phyloP scores from a whole-genome alignment of 805 yeast genomes.

The Teunomyces kruisii region DNA sequence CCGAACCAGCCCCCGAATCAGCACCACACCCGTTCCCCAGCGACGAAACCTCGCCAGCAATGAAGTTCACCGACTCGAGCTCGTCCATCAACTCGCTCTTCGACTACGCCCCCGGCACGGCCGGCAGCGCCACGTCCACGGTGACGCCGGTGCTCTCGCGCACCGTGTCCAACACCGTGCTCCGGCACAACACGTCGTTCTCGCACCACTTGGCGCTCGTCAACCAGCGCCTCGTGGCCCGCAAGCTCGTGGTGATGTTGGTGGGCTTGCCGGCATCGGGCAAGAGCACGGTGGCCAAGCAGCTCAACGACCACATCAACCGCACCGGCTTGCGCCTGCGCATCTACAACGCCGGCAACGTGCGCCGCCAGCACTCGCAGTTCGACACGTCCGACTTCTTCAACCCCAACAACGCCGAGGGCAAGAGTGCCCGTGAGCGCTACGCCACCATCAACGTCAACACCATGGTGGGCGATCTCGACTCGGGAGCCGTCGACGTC shows the following conservation, averaged over 20 bases:
- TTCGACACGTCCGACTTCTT: slow-evolving; percentile 37
- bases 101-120: slow-evolving; percentile 12
- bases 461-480: slow-evolving; percentile 30
- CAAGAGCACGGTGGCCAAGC: slow-evolving; percentile 38
- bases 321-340: slow-evolving; percentile 19
- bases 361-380: slow-evolving; percentile 37
- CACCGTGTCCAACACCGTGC: slow-evolving; percentile 10
- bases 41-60: too few species aligned
- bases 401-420: slow-evolving; percentile 33
- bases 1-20: too few species aligned
- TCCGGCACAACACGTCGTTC: not conserved
- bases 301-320: slow-evolving; percentile 29
- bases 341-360: slow-evolving; percentile 54
- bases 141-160: slow-evolving; percentile 18
- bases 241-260: slow-evolving; percentile 27
- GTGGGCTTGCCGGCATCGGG: slow-evolving; percentile 46
- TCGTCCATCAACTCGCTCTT: slow-evolving; percentile 32
- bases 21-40: too few species aligned
- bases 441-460: slow-evolving; percentile 36
- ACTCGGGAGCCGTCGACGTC: slow-evolving; percentile 24
- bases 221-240: slow-evolving; percentile 10
- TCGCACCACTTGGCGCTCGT: not conserved
- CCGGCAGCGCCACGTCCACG: slow-evolving; percentile 10
- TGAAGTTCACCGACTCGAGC: slow-evolving; percentile 13
- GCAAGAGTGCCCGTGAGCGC: slow-evolving; percentile 31